phyloP scores from a whole-genome alignment of 345 rosid genomes.

The Pistacia atlantica region DNA sequence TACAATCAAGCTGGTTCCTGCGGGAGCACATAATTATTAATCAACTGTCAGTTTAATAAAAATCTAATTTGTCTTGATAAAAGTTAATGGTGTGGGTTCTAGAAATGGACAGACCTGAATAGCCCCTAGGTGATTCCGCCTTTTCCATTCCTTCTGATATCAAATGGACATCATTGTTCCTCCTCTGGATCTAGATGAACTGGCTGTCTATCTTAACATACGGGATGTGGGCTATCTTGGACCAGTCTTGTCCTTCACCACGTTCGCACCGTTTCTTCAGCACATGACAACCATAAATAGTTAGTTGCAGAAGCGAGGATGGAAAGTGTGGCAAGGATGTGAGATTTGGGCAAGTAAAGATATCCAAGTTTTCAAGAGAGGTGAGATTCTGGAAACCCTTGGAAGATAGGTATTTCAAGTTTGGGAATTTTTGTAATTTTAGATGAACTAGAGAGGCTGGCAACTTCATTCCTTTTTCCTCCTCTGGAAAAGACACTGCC shows the following conservation, averaged over 20 bases:
- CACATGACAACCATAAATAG: background rate
- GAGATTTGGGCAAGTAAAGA: background rate
- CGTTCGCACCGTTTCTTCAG: background rate
- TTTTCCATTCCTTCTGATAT: too few species aligned
- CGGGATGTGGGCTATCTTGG: background rate
- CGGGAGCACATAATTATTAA: too few species aligned
- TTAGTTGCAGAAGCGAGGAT: background rate
- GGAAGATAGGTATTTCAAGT: background rate
- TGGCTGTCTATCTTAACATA: background rate
- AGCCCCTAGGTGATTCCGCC: too few species aligned
- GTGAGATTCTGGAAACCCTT: background rate
- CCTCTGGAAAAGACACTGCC: constrained; percentile 16
- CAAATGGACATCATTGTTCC: too few species aligned
- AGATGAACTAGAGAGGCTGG: background rate
- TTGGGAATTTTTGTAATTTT: background rate
- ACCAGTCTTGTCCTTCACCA: background rate
- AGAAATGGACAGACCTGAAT: too few species aligned
- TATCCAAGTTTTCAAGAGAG: background rate
- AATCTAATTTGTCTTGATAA: too few species aligned
- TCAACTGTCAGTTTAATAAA: too few species aligned
- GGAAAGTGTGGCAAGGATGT: background rate
- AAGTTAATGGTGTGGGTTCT: too few species aligned
- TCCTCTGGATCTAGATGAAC: too few species aligned
- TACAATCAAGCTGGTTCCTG: too few species aligned
- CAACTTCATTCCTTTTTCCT: background rate